Base-by-base conservation (phyloP, 2,329 filamentous ascomycete species). In the Talaromyces pinophilus region DNA sequence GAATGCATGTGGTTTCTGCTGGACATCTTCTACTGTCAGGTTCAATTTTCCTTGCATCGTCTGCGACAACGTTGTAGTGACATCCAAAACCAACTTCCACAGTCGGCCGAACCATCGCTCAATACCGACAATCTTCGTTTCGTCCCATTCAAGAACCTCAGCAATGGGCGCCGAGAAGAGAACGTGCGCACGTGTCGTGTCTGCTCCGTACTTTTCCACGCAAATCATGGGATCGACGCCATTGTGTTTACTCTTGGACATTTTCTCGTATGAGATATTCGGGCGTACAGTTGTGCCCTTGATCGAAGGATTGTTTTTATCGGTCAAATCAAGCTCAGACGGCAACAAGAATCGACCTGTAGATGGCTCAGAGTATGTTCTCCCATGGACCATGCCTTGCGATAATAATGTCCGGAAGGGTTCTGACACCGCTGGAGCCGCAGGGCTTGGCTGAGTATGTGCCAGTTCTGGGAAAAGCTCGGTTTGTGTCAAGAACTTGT, bases 161-260 rank as follows among this genome's bases (percentile, higher is more conserved):
- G 84, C 88, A 15, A 96, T 90, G 0, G 93, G 92, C 0, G 93
- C 93, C 72, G 93, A 91, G 81, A 97, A 96, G 6, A 97, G 84
- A 75, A 97, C 91, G 75, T 97, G 93, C 3, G 92, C 92, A 65
- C 93, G 84, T 1, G 91, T 93, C 5, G 91, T 89, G 76, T 97
- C 93, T 1, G 92, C 91, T 25, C 93, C 93, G 71, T 95, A 90
- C 70, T 86, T 87, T 7, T 83, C 80, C 66, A 95, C 92, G 69
- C 90, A 91, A 0, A 81, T 82, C 0, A 86, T 88, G 0, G 93
- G 93, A 74, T 96, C 92, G 6, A 96, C 92, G 30, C 93, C 93
- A 74, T 97, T 97, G 80, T 95, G 85, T 78, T 97, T 97, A 72
- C 92, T 96, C 80, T 97, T 97, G 46, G 91, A 95, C 93, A 97